Base-by-base conservation (phyloP, 257 asterid genomes). In the Cruciata laevipes region DNA sequence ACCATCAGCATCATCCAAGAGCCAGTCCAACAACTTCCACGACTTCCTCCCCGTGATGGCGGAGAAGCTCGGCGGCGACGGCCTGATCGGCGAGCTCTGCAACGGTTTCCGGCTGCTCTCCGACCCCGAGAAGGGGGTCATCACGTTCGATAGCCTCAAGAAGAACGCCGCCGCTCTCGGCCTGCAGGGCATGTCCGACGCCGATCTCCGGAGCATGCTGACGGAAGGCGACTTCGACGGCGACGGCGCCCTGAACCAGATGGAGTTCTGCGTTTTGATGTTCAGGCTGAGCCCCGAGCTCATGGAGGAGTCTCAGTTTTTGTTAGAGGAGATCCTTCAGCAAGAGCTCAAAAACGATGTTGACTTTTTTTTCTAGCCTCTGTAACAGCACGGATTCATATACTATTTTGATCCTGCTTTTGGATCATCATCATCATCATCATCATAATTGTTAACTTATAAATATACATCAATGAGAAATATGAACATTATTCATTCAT, bases 231-330 rank as follows among this genome's bases (percentile, higher is more conserved):
- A 85, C 61, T 83, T 81, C 71, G 91, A 85, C 60, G 83, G 88
- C 1, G 91, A 85, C 74, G 88, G 78, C 2, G 86, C 86, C 59
- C 80, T 83, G 18, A 81, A 75, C 78, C 91, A 81, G 76, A 85
- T 83, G 91, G 88, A 85, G 23, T 85, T 85, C 72, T 85, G 91
- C 55, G 91, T 85, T 0, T 63, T 81, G 75, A 85, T 85, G 91
- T 83, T 83, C 40, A 77, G 88, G 69, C 74, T 85, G 59, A 85
- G 87, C 65, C 87, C 87, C n/a, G 90, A 82, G 4, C 71, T 85
- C 64, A 85, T 85, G 90, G 83, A 78, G 12, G 74, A 79, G 9
- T 82, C 84, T 49, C 74, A 76, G 63, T 80, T 78, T 71, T 74
- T 84, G 76, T 77, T 81, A 56, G 83, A 81, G 4, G 73, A 79